Evolutionary conservation across 768 basidiomycete species (phyloP), one percentile per base, ranked within the genome.

Genomic region (Lyophyllum decastes): DNA sequence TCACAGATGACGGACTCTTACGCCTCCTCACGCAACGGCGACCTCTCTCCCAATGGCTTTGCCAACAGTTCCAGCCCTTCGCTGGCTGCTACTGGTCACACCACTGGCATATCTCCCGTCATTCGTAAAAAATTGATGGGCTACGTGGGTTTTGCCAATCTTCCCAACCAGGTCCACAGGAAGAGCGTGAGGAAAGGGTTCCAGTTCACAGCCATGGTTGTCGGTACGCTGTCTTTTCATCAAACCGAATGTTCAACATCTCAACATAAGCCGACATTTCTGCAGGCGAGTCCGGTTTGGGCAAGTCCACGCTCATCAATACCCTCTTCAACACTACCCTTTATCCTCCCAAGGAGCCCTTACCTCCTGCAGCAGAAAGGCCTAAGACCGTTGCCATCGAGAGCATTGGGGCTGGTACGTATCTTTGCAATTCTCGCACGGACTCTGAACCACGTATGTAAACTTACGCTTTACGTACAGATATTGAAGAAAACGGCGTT

Each of bases 161-260:
- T 99, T 50, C 97, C 97, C 49, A 98, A 99, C 83, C 97, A 99
- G 76, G 96, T 98, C 45, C 97, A 99, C 78, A 89, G 97, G 76
- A 94, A 97, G 80, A 96, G 94, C 68, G 91, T 97, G 48, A 84
- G 94, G 80, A 98, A 95, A 77, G 96, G 97, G 45, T 99, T 98
- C 83, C 94, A 98, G 74, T 99, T 99, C 79, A 96, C 95, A 54
- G 83, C 88, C 64, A 98, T 99, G 97, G 96, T 99, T 61, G 96
- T 99, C 71, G 96, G 96, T 96, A 26, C 38, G 63, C 57, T 50
- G 38, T 41, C 45, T 61, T 63, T 52, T 54, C 61, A 66, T 2
- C 55, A 57, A 60, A 62, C 50, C 58, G 49, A 52, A 52, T 57
- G 66, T 61, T 61, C 65, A 59, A 60, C 61, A 66, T 62, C 61